phyloP scores from a whole-genome alignment of 2,329 filamentous ascomycete genomes.

The Ceratocystis alfenasii region DNA sequence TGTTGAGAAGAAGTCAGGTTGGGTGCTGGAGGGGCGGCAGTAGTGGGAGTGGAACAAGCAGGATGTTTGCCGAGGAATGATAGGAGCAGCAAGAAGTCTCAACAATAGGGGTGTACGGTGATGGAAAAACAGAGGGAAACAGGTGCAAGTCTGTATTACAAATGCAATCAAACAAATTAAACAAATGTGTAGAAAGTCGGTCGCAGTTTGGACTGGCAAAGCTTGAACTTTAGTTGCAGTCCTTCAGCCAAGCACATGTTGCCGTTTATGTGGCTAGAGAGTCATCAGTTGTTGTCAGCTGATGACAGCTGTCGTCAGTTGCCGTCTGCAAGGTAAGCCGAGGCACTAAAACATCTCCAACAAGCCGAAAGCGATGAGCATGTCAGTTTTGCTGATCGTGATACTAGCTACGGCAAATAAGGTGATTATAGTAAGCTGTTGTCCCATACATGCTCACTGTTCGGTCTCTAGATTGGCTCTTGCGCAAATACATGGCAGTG shows the following conservation, averaged over 20 bases:
- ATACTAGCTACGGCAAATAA: not conserved
- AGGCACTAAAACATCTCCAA: not conserved
- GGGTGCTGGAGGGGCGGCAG: not conserved
- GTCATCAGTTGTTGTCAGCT: not conserved
- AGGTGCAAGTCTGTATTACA: not conserved
- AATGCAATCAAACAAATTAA: not conserved
- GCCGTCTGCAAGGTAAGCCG: not conserved
- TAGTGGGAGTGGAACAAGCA: not conserved
- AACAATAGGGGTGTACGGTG: no score
- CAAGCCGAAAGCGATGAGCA: not conserved
- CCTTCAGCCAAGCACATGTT: conserved; percentile 1
- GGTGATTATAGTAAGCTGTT: not conserved
- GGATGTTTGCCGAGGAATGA: not conserved
- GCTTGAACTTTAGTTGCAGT: not conserved
- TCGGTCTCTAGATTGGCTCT: not conserved
- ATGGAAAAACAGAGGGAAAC: not conserved
- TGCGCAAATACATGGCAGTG: not conserved
- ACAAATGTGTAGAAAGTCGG: not conserved
- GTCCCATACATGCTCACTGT: not conserved
- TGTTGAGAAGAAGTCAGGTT: not conserved
- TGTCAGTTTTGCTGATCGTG: not conserved
- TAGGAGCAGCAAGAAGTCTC: not conserved
- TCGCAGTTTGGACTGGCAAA: not conserved
- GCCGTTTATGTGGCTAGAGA: not conserved
- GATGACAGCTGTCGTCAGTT: not conserved